These are phyloP conservation scores for Tephrocybe sp. DNA, from an alignment of 768 basidiomycete genomes.

Conservation along the genomic window DNA sequence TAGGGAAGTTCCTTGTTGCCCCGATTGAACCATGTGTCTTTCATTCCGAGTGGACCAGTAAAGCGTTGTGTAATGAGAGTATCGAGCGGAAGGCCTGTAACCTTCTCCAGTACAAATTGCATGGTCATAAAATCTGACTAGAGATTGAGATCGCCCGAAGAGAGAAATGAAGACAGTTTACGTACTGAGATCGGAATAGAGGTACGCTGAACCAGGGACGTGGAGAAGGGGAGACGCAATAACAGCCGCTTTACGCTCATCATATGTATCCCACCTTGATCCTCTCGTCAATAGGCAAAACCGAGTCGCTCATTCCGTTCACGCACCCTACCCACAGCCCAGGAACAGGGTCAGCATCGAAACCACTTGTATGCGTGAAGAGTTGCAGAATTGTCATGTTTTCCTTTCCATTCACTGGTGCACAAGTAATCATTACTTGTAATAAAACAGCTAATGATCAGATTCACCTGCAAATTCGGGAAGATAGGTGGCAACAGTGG, in stretches of 20 bases:
- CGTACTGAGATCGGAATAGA: slow-evolving; percentile 29
- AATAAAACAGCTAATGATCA: no score
- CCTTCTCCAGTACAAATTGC: slow-evolving; percentile 24
- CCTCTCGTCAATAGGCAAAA: neutral
- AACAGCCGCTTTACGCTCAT: slow-evolving; percentile 22
- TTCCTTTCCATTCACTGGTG: slow-evolving; percentile 23
- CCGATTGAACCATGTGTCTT: slow-evolving; percentile 24
- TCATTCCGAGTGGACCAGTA: slow-evolving; percentile 26
- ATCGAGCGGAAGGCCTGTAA: slow-evolving; percentile 22
- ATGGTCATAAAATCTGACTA: slow-evolving; percentile 25
- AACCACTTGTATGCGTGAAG: slow-evolving; percentile 28
- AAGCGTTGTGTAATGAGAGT: slow-evolving; percentile 22
- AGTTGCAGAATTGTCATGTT: slow-evolving; percentile 27
- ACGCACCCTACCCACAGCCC: slow-evolving; percentile 25
- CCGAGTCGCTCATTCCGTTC: neutral
- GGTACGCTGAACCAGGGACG: slow-evolving; percentile 21
- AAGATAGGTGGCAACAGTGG: slow-evolving; percentile 21
- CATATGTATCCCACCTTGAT: slow-evolving; percentile 23
- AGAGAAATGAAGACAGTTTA: neutral
- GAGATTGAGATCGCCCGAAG: neutral
- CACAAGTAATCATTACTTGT: neutral
- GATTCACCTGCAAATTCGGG: slow-evolving; percentile 24
- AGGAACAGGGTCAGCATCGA: slow-evolving; percentile 26
- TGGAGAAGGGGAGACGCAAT: slow-evolving; percentile 22
- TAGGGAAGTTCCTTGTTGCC: slow-evolving; percentile 17